A percentile compares a stretch with the other conserved stretches of the same genome.
phyloP scores from a whole-genome alignment of 495 filamentous ascomycete genomes.

The Neurospora sp. region DNA sequence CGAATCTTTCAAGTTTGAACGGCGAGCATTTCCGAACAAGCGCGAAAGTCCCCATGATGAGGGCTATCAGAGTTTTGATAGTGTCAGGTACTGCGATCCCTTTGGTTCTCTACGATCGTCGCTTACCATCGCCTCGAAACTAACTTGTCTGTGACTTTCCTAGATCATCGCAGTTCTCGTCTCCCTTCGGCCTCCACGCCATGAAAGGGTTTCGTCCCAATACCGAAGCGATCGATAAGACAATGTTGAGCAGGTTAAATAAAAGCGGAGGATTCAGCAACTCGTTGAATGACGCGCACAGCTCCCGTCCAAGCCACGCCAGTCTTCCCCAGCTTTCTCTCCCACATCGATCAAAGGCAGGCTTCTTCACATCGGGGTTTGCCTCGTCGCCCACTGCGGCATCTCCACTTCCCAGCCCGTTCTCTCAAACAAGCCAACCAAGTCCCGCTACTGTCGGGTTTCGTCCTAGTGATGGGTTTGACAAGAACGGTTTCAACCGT shows the following conservation, averaged over 20 bases:
- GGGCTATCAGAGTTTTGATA: constrained; percentile 41
- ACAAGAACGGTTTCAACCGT: constrained; percentile 35
- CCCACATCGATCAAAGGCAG: constrained; percentile 30
- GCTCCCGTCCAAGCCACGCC: constrained; percentile 36
- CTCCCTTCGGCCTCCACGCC: constrained; percentile 33
- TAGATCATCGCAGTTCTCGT: constrained; percentile 17
- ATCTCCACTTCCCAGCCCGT: constrained; percentile 34
- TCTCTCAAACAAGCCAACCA: background rate
- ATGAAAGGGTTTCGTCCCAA: constrained; percentile 45
- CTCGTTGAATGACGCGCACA: constrained; percentile 37
- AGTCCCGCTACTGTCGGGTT: background rate
- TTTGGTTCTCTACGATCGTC: background rate
- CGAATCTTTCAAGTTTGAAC: constrained; percentile 19
- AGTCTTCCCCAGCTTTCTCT: constrained; percentile 41
- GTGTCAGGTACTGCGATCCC: constrained; percentile 20
- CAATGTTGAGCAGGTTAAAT: constrained; percentile 65
- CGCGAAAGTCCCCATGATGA: constrained; percentile 32
- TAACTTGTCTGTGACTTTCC: constrained; percentile 8
- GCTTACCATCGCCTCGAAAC: background rate
- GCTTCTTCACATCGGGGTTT: constrained; percentile 33
- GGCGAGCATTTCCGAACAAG: constrained; percentile 13
- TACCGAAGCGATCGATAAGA: constrained; percentile 68
- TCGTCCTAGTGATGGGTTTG: constrained; percentile 6
- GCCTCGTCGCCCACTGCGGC: constrained; percentile 33
- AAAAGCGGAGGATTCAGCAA: constrained; percentile 44